Evolutionary conservation across 345 rosid species (phyloP).

Genomic region (Citrus hindsii): DNA sequence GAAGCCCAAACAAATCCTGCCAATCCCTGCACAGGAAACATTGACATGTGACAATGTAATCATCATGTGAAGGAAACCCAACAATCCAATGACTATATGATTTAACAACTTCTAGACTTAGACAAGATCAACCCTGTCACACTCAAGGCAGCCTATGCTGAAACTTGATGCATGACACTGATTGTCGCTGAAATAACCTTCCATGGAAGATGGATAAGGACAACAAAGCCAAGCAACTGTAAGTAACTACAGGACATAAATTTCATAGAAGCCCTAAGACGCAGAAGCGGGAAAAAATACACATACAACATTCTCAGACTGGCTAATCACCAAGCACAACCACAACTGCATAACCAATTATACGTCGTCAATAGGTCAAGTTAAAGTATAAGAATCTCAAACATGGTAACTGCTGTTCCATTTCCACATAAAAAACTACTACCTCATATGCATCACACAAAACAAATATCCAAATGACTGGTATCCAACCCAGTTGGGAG

Average conservation of each 20-base stretch:
- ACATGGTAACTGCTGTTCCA: neutral
- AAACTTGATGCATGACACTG: neutral
- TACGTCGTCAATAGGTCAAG: neutral
- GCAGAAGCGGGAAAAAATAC: neutral
- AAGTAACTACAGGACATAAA: neutral
- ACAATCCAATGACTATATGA: neutral
- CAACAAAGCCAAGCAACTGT: neutral
- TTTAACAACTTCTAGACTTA: neutral
- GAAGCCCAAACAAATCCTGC: neutral
- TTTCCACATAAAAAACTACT: neutral
- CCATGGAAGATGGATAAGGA: neutral
- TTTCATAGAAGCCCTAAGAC: neutral
- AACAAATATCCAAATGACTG: neutral
- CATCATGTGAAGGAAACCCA: neutral
- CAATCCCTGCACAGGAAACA: neutral
- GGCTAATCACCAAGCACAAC: neutral
- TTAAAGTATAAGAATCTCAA: neutral
- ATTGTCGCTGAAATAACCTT: neutral
- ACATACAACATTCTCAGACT: neutral
- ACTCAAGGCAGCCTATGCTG: neutral
- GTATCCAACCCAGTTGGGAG: neutral
- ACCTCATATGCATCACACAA: neutral
- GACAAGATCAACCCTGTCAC: neutral
- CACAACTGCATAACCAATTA: neutral
- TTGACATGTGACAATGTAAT: neutral